These are phyloP conservation scores for Spraguea lophii DNA, from an alignment of 371 early-diverging fungal species.

Conservation along the genomic window DNA sequence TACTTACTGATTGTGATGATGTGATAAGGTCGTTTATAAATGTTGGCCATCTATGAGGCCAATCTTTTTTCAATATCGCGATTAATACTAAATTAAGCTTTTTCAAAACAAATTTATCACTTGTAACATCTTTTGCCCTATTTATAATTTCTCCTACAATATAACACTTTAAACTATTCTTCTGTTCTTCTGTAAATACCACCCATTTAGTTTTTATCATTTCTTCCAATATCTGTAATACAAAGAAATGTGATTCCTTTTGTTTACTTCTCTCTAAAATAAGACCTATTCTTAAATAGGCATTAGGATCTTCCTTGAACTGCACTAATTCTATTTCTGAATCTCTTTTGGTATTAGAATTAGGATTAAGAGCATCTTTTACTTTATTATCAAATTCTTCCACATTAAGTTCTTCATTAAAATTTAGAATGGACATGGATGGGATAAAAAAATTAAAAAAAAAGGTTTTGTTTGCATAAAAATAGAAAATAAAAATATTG, in stretches of 20 bases:
- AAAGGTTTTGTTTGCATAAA: too few relatives aligned
- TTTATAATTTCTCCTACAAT: constrained; percentile 24
- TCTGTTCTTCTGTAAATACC: constrained; percentile 62
- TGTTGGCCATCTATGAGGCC: constrained; percentile 94
- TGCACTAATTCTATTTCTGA: constrained; percentile 51
- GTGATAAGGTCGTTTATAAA: constrained; percentile 89
- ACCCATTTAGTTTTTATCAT: constrained; percentile 89
- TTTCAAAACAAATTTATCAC: constrained; percentile 21
- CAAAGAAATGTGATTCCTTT: constrained; percentile 70
- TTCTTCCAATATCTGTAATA: constrained; percentile 77
- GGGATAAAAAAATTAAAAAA: too few relatives aligned
- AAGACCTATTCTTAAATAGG: constrained; percentile 77
- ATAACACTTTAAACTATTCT: constrained; percentile 53
- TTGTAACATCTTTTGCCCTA: background rate
- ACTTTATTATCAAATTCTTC: constrained; percentile 39
- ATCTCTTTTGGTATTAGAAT: constrained; percentile 12
- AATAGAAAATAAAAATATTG: too few relatives aligned
- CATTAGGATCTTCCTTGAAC: constrained; percentile 80
- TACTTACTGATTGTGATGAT: constrained; percentile 61
- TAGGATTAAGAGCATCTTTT: constrained; percentile 9
- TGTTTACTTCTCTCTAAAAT: constrained; percentile 65
- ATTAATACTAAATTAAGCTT: constrained; percentile 39
- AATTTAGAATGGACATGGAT: constrained; percentile 38
- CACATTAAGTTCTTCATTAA: constrained; percentile 32
- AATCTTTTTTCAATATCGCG: constrained; percentile 93